These are phyloP conservation scores for Podospora comata DNA, from an alignment of 495 filamentous ascomycete species.

Conservation along the genomic window DNA sequence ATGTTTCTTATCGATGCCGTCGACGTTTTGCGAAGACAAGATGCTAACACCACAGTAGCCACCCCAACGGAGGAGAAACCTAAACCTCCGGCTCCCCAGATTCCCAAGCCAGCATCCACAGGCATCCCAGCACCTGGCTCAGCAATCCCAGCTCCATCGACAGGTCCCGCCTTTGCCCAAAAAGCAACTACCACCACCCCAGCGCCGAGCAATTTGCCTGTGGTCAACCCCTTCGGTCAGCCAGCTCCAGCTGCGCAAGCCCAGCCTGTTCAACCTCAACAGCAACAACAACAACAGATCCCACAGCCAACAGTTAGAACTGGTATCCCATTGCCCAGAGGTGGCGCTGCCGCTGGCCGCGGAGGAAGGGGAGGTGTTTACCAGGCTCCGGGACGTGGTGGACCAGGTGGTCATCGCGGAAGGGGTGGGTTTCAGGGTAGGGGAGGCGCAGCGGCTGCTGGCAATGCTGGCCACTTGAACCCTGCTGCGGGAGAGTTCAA, in stretches of 20 bases:
- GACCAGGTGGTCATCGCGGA: constrained; percentile 26
- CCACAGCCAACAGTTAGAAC: constrained; percentile 2
- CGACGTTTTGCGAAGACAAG: neutral
- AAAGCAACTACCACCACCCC: neutral
- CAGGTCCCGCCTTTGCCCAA: neutral
- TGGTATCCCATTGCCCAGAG: constrained; percentile 17
- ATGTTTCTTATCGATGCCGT: constrained; percentile 10
- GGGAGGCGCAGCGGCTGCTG: constrained; percentile 9
- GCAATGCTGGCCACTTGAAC: constrained; percentile 23
- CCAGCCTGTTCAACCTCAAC: constrained; percentile 7
- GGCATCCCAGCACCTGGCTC: constrained; percentile 6
- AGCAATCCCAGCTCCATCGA: neutral
- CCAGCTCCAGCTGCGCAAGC: constrained; percentile 14
- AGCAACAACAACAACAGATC: constrained; percentile 5
- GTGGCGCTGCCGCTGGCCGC: constrained; percentile 11
- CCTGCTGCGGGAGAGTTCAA: constrained; percentile 32
- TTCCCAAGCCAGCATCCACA: constrained; percentile 11
- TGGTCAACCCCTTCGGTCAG: constrained; percentile 27
- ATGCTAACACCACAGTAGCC: constrained; percentile 28
- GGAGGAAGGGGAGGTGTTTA: constrained; percentile 20
- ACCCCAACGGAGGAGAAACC: constrained; percentile 26
- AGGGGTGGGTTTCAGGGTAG: constrained; percentile 28
- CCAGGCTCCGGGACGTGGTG: constrained; percentile 22
- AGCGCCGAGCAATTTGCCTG: neutral
- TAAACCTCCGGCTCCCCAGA: constrained; percentile 5